A percentile compares a stretch with the other conserved stretches of the same genome.
Evolutionary conservation across 1,284 basidiomycete genomes (phyloP).

Genomic region (Boletellus deceptivus): DNA sequence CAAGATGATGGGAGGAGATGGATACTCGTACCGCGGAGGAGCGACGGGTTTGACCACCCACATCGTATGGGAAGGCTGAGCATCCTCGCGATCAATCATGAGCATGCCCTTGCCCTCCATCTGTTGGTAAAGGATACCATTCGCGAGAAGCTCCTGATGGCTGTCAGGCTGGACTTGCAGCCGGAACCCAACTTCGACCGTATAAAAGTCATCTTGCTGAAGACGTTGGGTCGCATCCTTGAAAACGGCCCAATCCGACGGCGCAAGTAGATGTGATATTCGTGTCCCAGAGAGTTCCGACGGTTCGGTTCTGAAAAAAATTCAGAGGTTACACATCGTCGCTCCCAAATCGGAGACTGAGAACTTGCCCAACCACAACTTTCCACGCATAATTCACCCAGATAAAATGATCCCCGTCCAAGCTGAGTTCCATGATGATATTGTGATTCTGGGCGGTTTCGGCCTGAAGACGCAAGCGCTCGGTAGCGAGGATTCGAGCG

Average conservation of each 20-base stretch:
- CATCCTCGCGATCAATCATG: conserved; percentile 89
- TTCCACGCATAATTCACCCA: conserved; percentile 97
- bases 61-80: conserved; percentile 93
- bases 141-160: conserved; percentile 48
- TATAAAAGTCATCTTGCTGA: conserved; percentile 90
- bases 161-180: conserved; percentile 68
- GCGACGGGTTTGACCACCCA: conserved; percentile 95
- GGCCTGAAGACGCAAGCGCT: conserved; percentile 81
- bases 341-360: not conserved
- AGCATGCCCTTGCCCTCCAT: conserved; percentile 99
- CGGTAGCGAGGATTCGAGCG: conserved; percentile 75
- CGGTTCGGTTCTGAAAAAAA: conserved; percentile 69
- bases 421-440: conserved; percentile 91
- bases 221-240: conserved; percentile 84
- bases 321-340: conserved; percentile 10
- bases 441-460: conserved; percentile 94
- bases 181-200: conserved; percentile 89
- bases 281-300: conserved; percentile 77
- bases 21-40: conserved; percentile 61
- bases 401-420: conserved; percentile 89
- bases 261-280: conserved; percentile 81
- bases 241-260: conserved; percentile 86
- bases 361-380: conserved; percentile 84
- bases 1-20: conserved; percentile 54
- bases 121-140: conserved; percentile 69